Base-by-base conservation (phyloP, 345 rosid species). In the Draba incana region DNA sequence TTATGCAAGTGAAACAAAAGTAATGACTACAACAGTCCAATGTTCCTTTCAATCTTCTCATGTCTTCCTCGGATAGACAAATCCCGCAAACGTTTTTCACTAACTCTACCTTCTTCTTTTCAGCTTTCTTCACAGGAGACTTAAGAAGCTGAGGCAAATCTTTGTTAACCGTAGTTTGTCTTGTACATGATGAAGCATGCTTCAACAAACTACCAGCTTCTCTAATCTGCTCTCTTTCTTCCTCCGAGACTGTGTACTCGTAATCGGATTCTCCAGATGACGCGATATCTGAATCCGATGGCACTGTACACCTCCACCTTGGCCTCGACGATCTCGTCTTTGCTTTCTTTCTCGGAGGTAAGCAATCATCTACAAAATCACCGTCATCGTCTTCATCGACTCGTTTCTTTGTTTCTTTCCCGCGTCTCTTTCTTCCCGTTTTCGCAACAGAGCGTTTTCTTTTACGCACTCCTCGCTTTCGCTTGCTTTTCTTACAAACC, bases 1-100 rank as follows among this genome's bases (percentile, higher is more conserved):
- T 85, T 68, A 95, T 92, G 84, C 99, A 95, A 42, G 90, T 78
- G 78, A 92, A 95, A 74, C 99, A 95, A 78, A 95, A 95, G 78
- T 92, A 88, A 78, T 95, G 99, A 72, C 83, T 73, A 81, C 99
- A 95, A 66, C 96, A 92, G 80, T 89, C 73, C 46, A 95, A 72
- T 10, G 82, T 86, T 64, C 98, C 99, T 71, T 86, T 88, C 55
- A 86, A 80, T 77, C 92, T 86, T 62, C 94, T 83, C 79, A 82
- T 89, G 64, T 92, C 96, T 78, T 92, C 99, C 74, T 83, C 97
- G 4, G 98, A 84, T 30, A 95, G 84, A 82, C 99, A 95, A 69
- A 95, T 89, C 72, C 98, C 94, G 70, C 99, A 95, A 37, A 83
- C 87, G 60, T 80, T 96, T 81, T 73, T 79, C 47, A 67, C 77